phyloP scores from a whole-genome alignment of 2,329 filamentous ascomycete genomes.

The Dactylonectria estremocensis region DNA sequence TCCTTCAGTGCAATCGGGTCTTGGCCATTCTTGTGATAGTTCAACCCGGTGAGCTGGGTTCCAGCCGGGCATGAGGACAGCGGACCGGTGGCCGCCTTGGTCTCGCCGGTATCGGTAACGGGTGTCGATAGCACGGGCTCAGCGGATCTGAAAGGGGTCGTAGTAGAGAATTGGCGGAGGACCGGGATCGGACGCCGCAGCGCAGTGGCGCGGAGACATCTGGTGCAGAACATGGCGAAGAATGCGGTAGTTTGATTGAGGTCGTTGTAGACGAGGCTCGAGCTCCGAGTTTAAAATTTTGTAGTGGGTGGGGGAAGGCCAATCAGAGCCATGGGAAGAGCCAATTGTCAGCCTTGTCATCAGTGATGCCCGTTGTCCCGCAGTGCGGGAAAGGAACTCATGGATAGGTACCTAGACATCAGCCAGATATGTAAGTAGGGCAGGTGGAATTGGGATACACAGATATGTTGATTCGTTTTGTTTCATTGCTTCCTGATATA shows the following conservation, averaged over 20 bases:
- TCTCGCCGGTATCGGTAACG: slow-evolving; percentile 51
- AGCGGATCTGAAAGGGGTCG: slow-evolving; percentile 54
- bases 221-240: slow-evolving; percentile 59
- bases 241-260: slow-evolving; percentile 43
- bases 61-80: slow-evolving; percentile 75
- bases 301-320: slow-evolving; percentile 44
- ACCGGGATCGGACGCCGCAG: slow-evolving; percentile 50
- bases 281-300: slow-evolving; percentile 50
- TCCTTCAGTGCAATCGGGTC: slow-evolving; percentile 84
- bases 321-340: slow-evolving; percentile 44
- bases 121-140: slow-evolving; percentile 57
- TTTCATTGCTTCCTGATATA: slow-evolving; percentile 52
- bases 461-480: slow-evolving; percentile 37
- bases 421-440: neutral
- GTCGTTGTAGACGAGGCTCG: slow-evolving; percentile 45
- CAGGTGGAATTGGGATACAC: slow-evolving; percentile 7
- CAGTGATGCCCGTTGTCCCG: slow-evolving; percentile 23
- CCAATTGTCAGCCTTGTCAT: slow-evolving; percentile 50
- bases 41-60: slow-evolving; percentile 80
- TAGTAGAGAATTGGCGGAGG: slow-evolving; percentile 59
- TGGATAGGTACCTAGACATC: neutral
- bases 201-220: slow-evolving; percentile 65
- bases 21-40: slow-evolving; percentile 80
- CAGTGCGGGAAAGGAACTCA: neutral
- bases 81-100: slow-evolving; percentile 49